Base-by-base conservation (phyloP, 805 yeast genomes). In the Nakazawaea pomicola region DNA sequence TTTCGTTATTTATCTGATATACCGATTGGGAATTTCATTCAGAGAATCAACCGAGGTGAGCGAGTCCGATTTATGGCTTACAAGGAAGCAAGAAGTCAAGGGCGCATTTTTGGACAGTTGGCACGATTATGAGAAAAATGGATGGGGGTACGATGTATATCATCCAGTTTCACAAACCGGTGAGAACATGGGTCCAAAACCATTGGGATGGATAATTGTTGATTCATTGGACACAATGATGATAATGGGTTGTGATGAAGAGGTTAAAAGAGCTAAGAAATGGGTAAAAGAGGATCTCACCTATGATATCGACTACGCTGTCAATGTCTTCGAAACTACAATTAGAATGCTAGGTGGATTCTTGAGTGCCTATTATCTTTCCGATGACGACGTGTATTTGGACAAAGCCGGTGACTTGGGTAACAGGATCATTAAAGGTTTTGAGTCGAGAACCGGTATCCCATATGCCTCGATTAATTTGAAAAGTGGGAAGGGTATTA, bases 271-370 rank as follows among this genome's bases (percentile, higher is more conserved):
- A 21, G 90, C 95, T 5, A 73, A 77, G 46, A 56, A 74, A 4
- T 90, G 96, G 95, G 83, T 90, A 36, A 69, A 72, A 36, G 64
- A 79, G 42, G 87, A 77, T 38, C 67, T 90, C 48, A 70, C 68
- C 40, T 89, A 86, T 56, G 76, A 79, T 50, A 76, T 85, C 50
- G 84, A 87, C 56, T 76, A 80, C 46, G 74, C 74, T 27, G 93
- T 87, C 31, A 88, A 83, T 55, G 80, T 88, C 5, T 90, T 90
- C 61, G 97, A 89, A 57, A 88, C 96, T n/a, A 87, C 97, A 5
- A 89, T 87, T 48, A 72, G 96, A 56, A 87, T 90, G 95, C 65
- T 90, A 19, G 97, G 97, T 33, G 97, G 97, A 0, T 67, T 90
- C n/a, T 63, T 90, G 36, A 82, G 95, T 3, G 95, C 95, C 0